Base-by-base conservation (phyloP, 495 filamentous ascomycete species). In the Polyplosphaeria fusca region DNA sequence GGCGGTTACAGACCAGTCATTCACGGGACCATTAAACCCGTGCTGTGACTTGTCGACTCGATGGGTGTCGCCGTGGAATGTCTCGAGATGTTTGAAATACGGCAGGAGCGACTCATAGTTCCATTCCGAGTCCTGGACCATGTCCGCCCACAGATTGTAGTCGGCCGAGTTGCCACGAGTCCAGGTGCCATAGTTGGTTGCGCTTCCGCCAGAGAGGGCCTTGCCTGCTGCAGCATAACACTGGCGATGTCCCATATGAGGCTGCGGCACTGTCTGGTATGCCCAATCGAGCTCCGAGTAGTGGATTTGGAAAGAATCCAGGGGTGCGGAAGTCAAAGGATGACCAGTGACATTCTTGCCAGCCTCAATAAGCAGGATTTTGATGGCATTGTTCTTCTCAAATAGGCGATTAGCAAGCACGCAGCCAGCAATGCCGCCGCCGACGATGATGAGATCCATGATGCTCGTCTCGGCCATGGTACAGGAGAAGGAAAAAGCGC, bases 351-450 rank as follows among this genome's bases (percentile, higher is more conserved):
- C 39, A 18, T 80, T 73, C 9, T 56, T 56, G 1, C 79, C 79
- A 3, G 65, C 62, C 58, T 81, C 79, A 24, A 81, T 70, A 27
- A 82, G 32, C 13, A 81, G 68, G 37, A 81, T 73, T 13, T 69
- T 69, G 18, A 80, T 68, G 4, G 55, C 58, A 1, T 73, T 75
- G 39, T 80, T 73, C 2, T 73, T 74, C 48, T 70, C 72, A 20
- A 74, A 70, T 0, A 82, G 73, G 53, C 78, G 69, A 18, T 52
- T 55, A 26, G 65, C 62, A 24, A 52, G 23, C 5, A 58, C 47
- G 13, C 38, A 27, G 14, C 53, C 47, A n/a, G 39, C 59, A 3
- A 43, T 62, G 14, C 53, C 59, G 20, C 59, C 59, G 22, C 46
- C 59, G 25, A 50, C 35, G 20, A 63, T 58, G 5, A 52, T 42